phyloP scores from a whole-genome alignment of 345 rosid species.

The Hibiscus trionum region DNA sequence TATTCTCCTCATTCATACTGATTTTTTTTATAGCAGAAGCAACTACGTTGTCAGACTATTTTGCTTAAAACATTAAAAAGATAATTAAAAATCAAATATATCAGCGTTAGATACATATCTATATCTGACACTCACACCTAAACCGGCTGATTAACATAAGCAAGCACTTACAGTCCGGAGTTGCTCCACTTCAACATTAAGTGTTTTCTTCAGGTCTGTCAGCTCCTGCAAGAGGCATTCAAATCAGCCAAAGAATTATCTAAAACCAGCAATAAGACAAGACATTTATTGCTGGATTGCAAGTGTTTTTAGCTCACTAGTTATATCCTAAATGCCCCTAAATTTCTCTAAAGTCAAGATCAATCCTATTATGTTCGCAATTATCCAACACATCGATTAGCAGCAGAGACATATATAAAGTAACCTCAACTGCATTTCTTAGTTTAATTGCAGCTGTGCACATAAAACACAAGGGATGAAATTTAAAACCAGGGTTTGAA shows the following conservation, averaged over 20 bases:
- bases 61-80: too few species aligned
- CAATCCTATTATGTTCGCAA: too few species aligned
- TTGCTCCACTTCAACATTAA: constrained; percentile 59
- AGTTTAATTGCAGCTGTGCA: neutral
- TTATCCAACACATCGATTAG: too few species aligned
- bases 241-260: neutral
- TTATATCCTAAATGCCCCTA: too few species aligned
- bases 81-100: neutral
- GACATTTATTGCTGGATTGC: neutral
- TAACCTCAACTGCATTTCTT: neutral
- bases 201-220: constrained; percentile 49
- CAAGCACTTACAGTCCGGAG: constrained; percentile 49
- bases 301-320: neutral
- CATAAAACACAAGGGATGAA: neutral
- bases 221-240: constrained; percentile 41
- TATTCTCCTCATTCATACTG: neutral
- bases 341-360: too few species aligned
- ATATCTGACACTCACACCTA: neutral
- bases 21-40: neutral
- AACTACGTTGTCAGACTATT: neutral
- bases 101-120: neutral
- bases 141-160: neutral
- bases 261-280: neutral
- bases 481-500: neutral
- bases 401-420: neutral